Base-by-base conservation (phyloP, 2,329 filamentous ascomycete species). In the Monosporascus sp. region DNA sequence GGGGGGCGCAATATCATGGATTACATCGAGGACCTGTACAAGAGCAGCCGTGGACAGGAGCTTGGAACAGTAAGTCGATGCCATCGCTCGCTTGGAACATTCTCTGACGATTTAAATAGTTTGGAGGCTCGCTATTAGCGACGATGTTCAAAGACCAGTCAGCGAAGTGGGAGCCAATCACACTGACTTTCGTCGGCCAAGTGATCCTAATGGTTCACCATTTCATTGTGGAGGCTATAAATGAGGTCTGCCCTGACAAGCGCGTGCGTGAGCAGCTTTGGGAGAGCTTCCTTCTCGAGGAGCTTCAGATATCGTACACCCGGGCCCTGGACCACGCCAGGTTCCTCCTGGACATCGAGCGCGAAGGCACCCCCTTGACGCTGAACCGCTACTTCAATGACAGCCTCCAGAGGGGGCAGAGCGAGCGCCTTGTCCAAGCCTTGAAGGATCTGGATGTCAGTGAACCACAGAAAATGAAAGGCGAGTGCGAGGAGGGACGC, bases 331-430 rank as follows among this genome's bases (percentile, higher is more conserved):
- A 73, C 0, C 71, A 79, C 43, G 70, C 73, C 1, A 60, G 62
- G 0, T 78, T 78, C 50, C 66, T 84, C 3, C 64, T 84, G 3
- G 50, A 68, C 4, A 74, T 81, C n/a, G 80, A 85, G 60, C 67
- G 70, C 15, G 63, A 68, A 3, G 72, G 71, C 4, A 67, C 57
- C 2, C 74, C 74, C 0, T 60, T 74, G 37, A 84, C 81, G 0
- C 60, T 74, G 7, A 81, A 82, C 50, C 72, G 76, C 54, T 77
- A 76, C 51, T 81, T 83, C 59, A 76, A 71, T 45, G 58, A 62
- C 3, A 56, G 58, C 1, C 55, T 74, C 0, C 65, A 70, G 40
- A 63, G 61, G 43, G 50, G 55, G 3, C 63, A 69, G 17, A 48
- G 55, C 0, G 45, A 56, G 0, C 67, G 68, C 3, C 28, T 71